Evolutionary conservation across 768 basidiomycete genomes (phyloP).

Genomic region (Tulasnella calospora): DNA sequence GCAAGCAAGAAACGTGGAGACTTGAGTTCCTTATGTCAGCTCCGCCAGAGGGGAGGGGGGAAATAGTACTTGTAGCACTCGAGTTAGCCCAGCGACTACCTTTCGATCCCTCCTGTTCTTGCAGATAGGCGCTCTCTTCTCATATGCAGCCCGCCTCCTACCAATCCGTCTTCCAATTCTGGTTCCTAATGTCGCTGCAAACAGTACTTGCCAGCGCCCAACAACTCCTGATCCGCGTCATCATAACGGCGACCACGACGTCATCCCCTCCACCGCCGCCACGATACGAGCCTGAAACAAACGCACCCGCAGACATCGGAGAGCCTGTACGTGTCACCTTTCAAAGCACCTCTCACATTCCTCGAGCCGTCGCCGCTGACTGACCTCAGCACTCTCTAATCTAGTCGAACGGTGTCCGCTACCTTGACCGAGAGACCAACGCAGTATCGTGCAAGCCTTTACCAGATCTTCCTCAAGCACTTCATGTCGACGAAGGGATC

Average conservation of each 20-base stretch:
- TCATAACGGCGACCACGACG: not conserved
- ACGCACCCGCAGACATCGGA: not conserved
- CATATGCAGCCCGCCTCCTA: not conserved
- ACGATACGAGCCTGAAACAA: not conserved
- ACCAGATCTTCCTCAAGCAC: not conserved
- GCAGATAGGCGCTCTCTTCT: not conserved
- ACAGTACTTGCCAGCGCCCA: not conserved
- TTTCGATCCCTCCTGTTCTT: not conserved
- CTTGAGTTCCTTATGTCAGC: too few species aligned
- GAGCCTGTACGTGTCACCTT: not conserved
- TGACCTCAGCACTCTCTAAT: not conserved
- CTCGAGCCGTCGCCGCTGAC: not conserved
- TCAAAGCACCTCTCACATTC: not conserved
- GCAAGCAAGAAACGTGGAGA: too few species aligned
- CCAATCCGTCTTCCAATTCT: not conserved
- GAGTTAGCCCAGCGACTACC: not conserved
- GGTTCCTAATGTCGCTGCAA: not conserved
- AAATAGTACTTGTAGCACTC: too few species aligned
- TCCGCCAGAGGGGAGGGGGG: too few species aligned
- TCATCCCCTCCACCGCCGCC: not conserved
- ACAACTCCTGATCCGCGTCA: not conserved
- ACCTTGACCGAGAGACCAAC: constrained; percentile 20
- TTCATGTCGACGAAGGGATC: constrained; percentile 14
- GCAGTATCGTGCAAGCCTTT: not conserved
- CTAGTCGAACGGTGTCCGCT: not conserved